Evolutionary conservation across 805 yeast species (phyloP).

Genomic region (Ogataea glucozyma): DNA sequence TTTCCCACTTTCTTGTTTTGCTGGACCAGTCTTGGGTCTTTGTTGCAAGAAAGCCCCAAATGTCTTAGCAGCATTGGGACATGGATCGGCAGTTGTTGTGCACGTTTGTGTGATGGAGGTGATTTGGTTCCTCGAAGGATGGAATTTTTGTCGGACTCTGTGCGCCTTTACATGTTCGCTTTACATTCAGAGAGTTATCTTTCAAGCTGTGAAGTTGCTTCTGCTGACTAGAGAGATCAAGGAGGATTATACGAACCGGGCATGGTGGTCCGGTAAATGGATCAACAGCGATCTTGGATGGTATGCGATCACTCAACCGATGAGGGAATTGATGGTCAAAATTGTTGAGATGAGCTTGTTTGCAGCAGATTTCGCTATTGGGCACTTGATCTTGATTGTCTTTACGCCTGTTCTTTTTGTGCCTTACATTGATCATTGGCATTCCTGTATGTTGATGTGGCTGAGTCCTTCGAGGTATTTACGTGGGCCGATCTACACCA

Average conservation of each 20-base stretch:
- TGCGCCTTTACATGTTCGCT: constrained; percentile 42
- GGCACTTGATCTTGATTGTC: constrained; percentile 42
- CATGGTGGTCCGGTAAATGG: constrained; percentile 62
- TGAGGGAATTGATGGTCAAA: constrained; percentile 49
- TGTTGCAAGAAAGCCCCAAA: constrained; percentile 39
- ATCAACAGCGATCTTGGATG: constrained; percentile 40
- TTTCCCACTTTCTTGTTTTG: constrained; percentile 38
- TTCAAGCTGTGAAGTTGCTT: constrained; percentile 35
- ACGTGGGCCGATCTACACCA: constrained; percentile 41
- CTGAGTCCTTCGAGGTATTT: constrained; percentile 40
- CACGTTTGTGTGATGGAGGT: constrained; percentile 39
- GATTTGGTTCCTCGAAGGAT: constrained; percentile 43
- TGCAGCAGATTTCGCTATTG: constrained; percentile 48
- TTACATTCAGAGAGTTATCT: constrained; percentile 39
- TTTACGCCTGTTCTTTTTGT: constrained; percentile 44
- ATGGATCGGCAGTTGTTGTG: constrained; percentile 36
- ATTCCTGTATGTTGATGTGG: constrained; percentile 53
- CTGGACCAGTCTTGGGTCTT: constrained; percentile 39
- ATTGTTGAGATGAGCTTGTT: constrained; percentile 46
- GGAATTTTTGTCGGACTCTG: constrained; percentile 40
- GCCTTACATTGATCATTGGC: constrained; percentile 51
- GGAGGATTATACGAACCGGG: constrained; percentile 42
- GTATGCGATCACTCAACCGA: constrained; percentile 42
- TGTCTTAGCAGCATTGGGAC: constrained; percentile 43
- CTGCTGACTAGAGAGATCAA: constrained; percentile 44